Base-by-base conservation (phyloP, 1,284 basidiomycete genomes). In the Moesziomyces antarcticus region DNA sequence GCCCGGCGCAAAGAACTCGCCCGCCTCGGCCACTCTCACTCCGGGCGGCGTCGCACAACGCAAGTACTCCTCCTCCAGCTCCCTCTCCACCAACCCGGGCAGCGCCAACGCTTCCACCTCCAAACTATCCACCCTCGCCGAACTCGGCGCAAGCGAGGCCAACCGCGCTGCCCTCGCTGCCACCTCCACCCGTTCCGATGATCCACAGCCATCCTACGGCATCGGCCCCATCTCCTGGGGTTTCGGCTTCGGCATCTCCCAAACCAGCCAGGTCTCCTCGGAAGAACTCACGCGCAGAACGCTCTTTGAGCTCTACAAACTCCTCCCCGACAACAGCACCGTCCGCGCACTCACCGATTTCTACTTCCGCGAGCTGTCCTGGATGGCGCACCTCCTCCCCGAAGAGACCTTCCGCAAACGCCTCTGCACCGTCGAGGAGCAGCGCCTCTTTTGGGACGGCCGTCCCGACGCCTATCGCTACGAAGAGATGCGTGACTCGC, bases 311-410 rank as follows among this genome's bases (percentile, higher is more conserved):
- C 74, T 79, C 42, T 43, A 64, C 42, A 41, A 52, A 9, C 46
- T 57, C 9, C 42, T 79, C 10, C 78, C 78, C 3, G 62, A 64
- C 50, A 56, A 71, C 16, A 50, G 30, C 21, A 58, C 57, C 30
- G 59, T 78, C 5, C 57, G 54, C 25, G 30, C 43, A 6, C 57
- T 81, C 35, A 54, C 54, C 51, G 53, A 62, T 20, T 63, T 64
- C 25, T 81, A 74, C 50, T 60, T 70, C 22, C 54, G 57, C 24
- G 76, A 81, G 41, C 59, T 81, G 7, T 67, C 69, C 49, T 76
- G 69, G 63, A 67, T 73, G 54, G 50, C 56, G 9, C 60, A 64
- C 20, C 58, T 79, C 33, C 58, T 80, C n/a, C 56, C 60, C 40
- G 57, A 68, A 40, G 58, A 63, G 11, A 42, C 50, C 3, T 67